These are phyloP conservation scores for Eucalyptus rudis DNA, from an alignment of 345 rosid species.

Conservation along the genomic window DNA sequence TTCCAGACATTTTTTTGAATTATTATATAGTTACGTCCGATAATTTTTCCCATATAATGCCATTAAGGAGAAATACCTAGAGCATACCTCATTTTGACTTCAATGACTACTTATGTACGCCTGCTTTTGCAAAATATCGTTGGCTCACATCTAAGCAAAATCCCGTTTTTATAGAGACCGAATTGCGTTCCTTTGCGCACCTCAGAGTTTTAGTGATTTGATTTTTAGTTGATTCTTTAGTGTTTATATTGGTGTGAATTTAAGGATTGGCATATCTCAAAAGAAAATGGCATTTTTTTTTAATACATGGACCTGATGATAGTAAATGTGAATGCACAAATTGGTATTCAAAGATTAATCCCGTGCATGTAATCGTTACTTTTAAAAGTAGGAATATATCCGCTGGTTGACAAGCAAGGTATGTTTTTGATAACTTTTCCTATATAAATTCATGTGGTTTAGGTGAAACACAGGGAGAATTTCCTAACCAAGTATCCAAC, in stretches of 20 bases:
- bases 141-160: not conserved
- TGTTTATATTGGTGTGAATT: not conserved
- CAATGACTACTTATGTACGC: not conserved
- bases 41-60: too few species aligned
- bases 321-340: not conserved
- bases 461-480: not conserved
- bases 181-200: not conserved
- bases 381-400: not conserved
- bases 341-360: not conserved
- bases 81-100: not conserved
- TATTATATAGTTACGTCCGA: not conserved
- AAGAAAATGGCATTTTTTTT: not conserved
- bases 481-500: not conserved
- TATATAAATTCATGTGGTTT: not conserved
- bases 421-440: not conserved
- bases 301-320: not conserved
- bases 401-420: not conserved
- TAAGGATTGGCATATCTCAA: not conserved
- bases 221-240: not conserved
- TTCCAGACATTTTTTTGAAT: not conserved
- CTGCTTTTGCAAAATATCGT: not conserved
- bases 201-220: not conserved
- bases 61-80: not conserved
- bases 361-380: too few species aligned
- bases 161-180: not conserved